A percentile compares a stretch with the other conserved stretches of the same genome.
phyloP scores from a whole-genome alignment of 306 rosid species.

The Ceratonia siliqua region DNA sequence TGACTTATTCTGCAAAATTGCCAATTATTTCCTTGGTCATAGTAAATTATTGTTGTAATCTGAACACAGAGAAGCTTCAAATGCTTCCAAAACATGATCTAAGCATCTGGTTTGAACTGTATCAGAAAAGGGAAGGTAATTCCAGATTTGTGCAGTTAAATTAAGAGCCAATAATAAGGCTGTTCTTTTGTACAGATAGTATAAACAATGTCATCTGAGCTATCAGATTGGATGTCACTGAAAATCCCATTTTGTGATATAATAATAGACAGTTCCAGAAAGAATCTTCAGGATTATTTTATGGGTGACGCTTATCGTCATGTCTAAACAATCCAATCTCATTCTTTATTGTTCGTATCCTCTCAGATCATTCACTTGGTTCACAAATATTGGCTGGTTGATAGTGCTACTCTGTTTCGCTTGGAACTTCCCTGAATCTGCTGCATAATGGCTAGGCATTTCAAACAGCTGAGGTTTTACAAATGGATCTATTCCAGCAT shows the following conservation, averaged over 20 bases:
- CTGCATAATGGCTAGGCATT: conserved; percentile 35
- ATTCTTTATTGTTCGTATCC: conserved; percentile 34
- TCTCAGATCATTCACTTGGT: conserved; percentile 45
- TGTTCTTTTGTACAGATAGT: conserved; percentile 19
- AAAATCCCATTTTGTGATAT: conserved; percentile 3
- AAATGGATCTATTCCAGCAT: conserved; percentile 38
- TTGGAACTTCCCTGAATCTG: conserved; percentile 50
- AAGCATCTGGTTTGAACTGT: conserved; percentile 8
- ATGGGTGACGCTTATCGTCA: conserved; percentile 22
- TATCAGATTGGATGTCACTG: conserved; percentile 31
- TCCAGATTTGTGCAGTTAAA: neutral
- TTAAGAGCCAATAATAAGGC: conserved; percentile 3
- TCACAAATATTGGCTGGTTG: conserved; percentile 43
- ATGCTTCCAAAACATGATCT: conserved; percentile 28
- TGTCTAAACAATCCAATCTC: conserved; percentile 23
- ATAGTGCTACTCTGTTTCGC: conserved; percentile 38
- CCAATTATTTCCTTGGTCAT: conserved; percentile 34
- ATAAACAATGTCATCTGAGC: conserved; percentile 28
- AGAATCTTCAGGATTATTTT: conserved; percentile 22
- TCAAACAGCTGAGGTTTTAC: conserved; percentile 47
- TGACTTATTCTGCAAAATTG: conserved; percentile 23
- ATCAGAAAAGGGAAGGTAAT: neutral
- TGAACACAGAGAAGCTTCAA: neutral
- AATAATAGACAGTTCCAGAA: neutral
- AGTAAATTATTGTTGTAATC: conserved; percentile 13